Evolutionary conservation across 139 green algal species (phyloP).

Genomic region (Coelastrella sp.): DNA sequence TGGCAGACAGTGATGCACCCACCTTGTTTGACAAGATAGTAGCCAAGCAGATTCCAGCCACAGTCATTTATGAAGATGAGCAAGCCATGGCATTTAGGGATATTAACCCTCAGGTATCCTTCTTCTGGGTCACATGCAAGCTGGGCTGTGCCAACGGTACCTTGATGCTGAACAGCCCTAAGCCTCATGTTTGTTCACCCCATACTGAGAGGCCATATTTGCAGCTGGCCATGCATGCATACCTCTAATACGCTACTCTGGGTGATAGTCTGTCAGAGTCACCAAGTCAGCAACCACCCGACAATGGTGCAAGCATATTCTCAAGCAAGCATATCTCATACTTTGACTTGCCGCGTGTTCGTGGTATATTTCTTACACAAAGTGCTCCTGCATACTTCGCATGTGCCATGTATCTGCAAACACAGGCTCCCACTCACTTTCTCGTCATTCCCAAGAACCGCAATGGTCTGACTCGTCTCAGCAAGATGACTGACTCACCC

Average conservation of each 20-base stretch:
- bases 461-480: slow-evolving; percentile 82
- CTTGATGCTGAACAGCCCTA: too few relatives aligned
- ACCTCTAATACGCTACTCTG: too few relatives aligned
- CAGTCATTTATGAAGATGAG: slow-evolving; percentile 97
- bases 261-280: too few relatives aligned
- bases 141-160: background rate
- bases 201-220: too few relatives aligned
- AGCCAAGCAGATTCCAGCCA: slow-evolving; percentile 82
- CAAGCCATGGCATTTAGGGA: slow-evolving; percentile 92
- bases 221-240: too few relatives aligned
- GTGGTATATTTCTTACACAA: too few relatives aligned
- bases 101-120: slow-evolving; percentile 80
- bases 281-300: too few relatives aligned
- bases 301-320: too few relatives aligned
- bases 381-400: background rate
- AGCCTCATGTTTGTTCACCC: too few relatives aligned
- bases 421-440: slow-evolving; percentile 91
- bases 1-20: slow-evolving; percentile 66
- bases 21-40: slow-evolving; percentile 99
- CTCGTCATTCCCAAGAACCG: slow-evolving; percentile 92
- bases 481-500: slow-evolving; percentile 81
- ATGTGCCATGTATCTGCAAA: background rate
- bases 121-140: background rate
- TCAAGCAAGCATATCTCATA: too few relatives aligned
- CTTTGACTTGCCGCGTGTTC: too few relatives aligned